Conservation (phyloP, 768 basidiomycete species). For the Termitomyces titanicus region DNA sequence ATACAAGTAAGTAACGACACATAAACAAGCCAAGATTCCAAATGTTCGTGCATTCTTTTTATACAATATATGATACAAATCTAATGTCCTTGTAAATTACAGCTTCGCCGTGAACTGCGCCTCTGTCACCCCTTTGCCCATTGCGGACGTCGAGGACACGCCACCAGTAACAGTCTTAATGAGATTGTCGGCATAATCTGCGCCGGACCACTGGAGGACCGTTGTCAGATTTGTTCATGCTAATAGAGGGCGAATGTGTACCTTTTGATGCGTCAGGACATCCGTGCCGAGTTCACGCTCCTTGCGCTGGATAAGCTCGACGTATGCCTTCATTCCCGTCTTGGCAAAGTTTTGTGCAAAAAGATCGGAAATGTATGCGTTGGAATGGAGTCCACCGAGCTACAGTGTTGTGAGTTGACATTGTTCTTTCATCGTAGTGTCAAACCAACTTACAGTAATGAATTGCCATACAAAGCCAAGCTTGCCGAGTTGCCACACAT, state of each 20-base stretch:
- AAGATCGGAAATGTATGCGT: slow-evolving; percentile 92
- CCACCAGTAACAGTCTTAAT: slow-evolving; percentile 98
- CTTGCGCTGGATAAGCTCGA: slow-evolving; percentile 87
- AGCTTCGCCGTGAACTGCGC: slow-evolving; percentile 63
- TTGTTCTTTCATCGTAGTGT: background rate
- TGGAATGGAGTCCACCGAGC: slow-evolving; percentile 97
- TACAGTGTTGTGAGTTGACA: slow-evolving; percentile 26
- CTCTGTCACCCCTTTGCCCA: slow-evolving; percentile 96
- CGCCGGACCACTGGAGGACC: slow-evolving; percentile 80
- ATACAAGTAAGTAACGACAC: no score
- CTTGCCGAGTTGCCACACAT: slow-evolving; percentile 91
- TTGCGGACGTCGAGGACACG: slow-evolving; percentile 96
- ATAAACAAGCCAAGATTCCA: no score
- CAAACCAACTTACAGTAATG: slow-evolving; percentile 69
- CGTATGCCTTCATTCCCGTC: slow-evolving; percentile 99
- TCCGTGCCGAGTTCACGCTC: slow-evolving; percentile 94
- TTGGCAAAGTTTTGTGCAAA: slow-evolving; percentile 87
- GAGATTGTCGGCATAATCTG: slow-evolving; percentile 86
- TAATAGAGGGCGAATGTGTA: slow-evolving; percentile 27
- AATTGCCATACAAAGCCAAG: slow-evolving; percentile 99
- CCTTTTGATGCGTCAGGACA: slow-evolving; percentile 96
- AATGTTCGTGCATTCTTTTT: background rate
- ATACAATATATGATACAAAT: slow-evolving; percentile 4
- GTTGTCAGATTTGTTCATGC: slow-evolving; percentile 11
- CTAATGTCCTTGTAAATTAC: slow-evolving; percentile 16